Evolutionary conservation across 148 eudicot species (phyloP).

Genomic region (Vaccinium vitisidaea): DNA sequence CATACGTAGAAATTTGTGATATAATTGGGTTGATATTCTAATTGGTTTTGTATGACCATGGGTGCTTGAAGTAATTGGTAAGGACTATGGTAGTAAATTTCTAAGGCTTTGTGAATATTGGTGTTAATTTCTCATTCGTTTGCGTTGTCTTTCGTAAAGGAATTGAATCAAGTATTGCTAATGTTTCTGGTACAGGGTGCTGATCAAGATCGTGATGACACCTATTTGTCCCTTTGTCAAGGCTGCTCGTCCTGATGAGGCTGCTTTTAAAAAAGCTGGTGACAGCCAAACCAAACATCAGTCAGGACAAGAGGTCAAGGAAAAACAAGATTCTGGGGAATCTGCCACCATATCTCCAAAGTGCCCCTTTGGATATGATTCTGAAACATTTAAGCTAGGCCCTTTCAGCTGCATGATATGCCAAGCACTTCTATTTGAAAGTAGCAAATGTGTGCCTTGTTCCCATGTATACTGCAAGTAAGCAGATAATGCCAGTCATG

Average conservation of each 20-base stretch:
- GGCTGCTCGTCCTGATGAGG: conserved; percentile 88
- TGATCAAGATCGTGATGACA: conserved; percentile 52
- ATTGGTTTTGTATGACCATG: not conserved
- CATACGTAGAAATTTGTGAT: not conserved
- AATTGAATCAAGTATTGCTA: not conserved
- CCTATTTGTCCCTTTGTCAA: conserved; percentile 93
- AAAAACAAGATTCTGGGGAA: conserved; percentile 48
- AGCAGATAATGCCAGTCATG: conserved; percentile 25
- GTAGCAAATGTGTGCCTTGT: conserved; percentile 91
- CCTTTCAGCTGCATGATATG: conserved; percentile 93
- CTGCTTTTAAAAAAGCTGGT: conserved; percentile 48
- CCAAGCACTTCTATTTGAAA: conserved; percentile 86
- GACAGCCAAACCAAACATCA: conserved; percentile 66
- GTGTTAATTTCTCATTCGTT: not conserved
- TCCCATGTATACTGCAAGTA: conserved; percentile 92
- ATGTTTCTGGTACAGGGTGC: conserved; percentile 26
- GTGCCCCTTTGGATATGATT: conserved; percentile 96
- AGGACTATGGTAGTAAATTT: not conserved
- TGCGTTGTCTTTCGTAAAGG: not conserved
- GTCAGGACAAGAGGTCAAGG: conserved; percentile 47
- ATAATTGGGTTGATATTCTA: not conserved
- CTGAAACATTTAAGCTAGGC: conserved; percentile 83
- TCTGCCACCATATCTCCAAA: conserved; percentile 53
- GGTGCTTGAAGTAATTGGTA: not conserved
- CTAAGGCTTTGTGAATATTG: not conserved